Base-by-base conservation (phyloP, 306 rosid species). In the Quercus ilex region DNA sequence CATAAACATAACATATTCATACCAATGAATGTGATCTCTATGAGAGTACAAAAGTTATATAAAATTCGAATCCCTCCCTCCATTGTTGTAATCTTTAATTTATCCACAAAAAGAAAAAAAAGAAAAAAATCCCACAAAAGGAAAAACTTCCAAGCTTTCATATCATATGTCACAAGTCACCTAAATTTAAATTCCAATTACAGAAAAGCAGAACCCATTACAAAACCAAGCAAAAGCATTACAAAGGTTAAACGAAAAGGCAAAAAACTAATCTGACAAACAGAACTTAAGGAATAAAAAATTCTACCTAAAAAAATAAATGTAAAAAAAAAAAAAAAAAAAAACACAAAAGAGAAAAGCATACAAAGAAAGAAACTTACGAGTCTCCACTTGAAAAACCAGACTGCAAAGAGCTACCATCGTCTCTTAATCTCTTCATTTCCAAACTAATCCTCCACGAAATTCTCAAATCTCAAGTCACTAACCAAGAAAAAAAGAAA, bases 311-410 rank as follows among this genome's bases (percentile, higher is more conserved):
- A 60, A 49, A 75, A 70, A 86, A 82, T 62, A 55, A 12, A 6
- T 38, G 10, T 1, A 38, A 38, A 38, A 38, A 6, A 38, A 35
- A 5, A 33, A 33, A 33, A 33, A 33, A 35, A 35, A 35, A 6
- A 35, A 1, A 35, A 35, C 38, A 33, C 38, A 33, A 1, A 6
- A 38, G 43, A 38, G 43, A 3, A 7, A 78, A 64, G 49, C 78
- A 76, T n/a, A 81, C 26, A 55, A 33, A 73, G 74, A 74, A 56
- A n/a, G 38, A 74, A 59, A 75, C 93, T 72, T 87, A 92, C 97
- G 21, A 70, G 43, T 38, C 43, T 1, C 43, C 43, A 38, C 43
- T 1, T 0, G 43, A 38, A 38, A 38, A 38, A 38, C 43, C 2
- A 6, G 43, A 38, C 43, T 38, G 43, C 43, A 0, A 38, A 38